Conservation (phyloP, 805 yeast genomes). For the Cyberlindnera americana region DNA sequence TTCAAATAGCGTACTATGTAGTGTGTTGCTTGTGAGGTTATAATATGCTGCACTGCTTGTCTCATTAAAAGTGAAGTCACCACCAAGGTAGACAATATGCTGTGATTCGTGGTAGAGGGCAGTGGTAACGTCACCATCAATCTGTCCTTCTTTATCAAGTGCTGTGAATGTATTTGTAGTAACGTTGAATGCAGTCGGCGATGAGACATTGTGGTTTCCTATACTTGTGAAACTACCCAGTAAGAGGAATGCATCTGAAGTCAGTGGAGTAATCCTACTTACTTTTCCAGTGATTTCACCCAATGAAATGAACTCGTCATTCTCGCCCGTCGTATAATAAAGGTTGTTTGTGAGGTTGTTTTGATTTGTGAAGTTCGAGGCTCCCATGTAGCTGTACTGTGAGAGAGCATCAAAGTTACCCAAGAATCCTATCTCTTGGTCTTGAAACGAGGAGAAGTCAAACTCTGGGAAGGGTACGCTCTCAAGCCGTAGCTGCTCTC, state of each 20-base stretch:
- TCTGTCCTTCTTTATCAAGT: slow-evolving; percentile 25
- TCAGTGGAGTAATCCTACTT: slow-evolving; percentile 28
- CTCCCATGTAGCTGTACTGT: slow-evolving; percentile 32
- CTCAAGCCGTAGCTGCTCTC: slow-evolving; percentile 13
- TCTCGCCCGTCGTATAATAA: slow-evolving; percentile 16
- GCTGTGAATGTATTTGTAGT: slow-evolving; percentile 26
- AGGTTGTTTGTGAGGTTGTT: slow-evolving; percentile 18
- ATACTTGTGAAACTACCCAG: slow-evolving; percentile 27
- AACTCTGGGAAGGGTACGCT: slow-evolving; percentile 17
- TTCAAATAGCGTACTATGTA: slow-evolving; percentile 57
- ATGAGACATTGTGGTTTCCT: slow-evolving; percentile 23
- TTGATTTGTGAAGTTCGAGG: slow-evolving; percentile 30
- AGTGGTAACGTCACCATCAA: slow-evolving; percentile 39
- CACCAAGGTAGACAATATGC: slow-evolving; percentile 71
- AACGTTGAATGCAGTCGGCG: slow-evolving; percentile 33
- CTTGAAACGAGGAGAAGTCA: slow-evolving; percentile 21
- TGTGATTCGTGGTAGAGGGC: slow-evolving; percentile 45
- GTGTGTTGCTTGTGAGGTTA: slow-evolving; percentile 40
- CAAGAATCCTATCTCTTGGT: slow-evolving; percentile 25
- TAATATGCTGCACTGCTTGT: slow-evolving; percentile 63
- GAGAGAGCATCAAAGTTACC: slow-evolving; percentile 39
- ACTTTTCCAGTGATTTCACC: slow-evolving; percentile 23
- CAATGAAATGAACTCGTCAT: slow-evolving; percentile 16
- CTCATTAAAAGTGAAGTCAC: slow-evolving; percentile 55
- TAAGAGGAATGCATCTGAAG: slow-evolving; percentile 31